Conservation (phyloP, 805 yeast species). For the Ogataea populi-albae region DNA sequence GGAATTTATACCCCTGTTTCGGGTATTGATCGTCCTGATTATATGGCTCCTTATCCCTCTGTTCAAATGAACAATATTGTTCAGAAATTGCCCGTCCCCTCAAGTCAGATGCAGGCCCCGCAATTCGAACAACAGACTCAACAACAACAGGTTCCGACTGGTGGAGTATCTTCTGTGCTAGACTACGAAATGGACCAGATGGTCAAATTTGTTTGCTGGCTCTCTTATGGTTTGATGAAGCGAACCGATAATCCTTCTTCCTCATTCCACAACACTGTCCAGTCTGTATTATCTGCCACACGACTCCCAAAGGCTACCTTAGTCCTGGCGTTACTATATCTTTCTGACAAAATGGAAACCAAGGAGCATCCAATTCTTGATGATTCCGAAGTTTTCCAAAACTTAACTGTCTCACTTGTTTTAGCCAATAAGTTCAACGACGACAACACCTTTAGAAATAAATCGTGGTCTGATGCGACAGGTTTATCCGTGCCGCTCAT, state of each 20-base stretch:
- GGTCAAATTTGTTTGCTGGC: slow-evolving; percentile 77
- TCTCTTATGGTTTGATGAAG: slow-evolving; percentile 65
- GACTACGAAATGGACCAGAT: slow-evolving; percentile 78
- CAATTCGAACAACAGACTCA: slow-evolving; percentile 10
- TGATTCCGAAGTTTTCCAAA: slow-evolving; percentile 46
- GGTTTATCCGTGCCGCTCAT: slow-evolving; percentile 62
- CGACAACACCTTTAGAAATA: slow-evolving; percentile 93
- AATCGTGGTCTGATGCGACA: slow-evolving; percentile 96
- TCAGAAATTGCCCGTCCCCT: slow-evolving; percentile 7
- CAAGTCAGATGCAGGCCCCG: slow-evolving; percentile 11
- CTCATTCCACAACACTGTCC: slow-evolving; percentile 56
- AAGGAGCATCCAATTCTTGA: slow-evolving; percentile 28
- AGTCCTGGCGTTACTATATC: slow-evolving; percentile 72
- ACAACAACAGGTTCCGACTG: slow-evolving; percentile 35
- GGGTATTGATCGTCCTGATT: slow-evolving; percentile 3
- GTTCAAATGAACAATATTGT: too few relatives aligned
- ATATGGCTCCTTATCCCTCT: slow-evolving; percentile 12
- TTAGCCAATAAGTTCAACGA: slow-evolving; percentile 93
- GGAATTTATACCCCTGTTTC: background rate
- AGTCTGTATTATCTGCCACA: slow-evolving; percentile 77
- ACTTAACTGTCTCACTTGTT: slow-evolving; percentile 65
- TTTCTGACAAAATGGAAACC: slow-evolving; percentile 54
- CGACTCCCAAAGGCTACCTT: slow-evolving; percentile 83
- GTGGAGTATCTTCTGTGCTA: slow-evolving; percentile 74
- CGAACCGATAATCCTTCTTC: slow-evolving; percentile 44